phyloP scores from a whole-genome alignment of 345 rosid species.

The Erysimum cheiranthoides region DNA sequence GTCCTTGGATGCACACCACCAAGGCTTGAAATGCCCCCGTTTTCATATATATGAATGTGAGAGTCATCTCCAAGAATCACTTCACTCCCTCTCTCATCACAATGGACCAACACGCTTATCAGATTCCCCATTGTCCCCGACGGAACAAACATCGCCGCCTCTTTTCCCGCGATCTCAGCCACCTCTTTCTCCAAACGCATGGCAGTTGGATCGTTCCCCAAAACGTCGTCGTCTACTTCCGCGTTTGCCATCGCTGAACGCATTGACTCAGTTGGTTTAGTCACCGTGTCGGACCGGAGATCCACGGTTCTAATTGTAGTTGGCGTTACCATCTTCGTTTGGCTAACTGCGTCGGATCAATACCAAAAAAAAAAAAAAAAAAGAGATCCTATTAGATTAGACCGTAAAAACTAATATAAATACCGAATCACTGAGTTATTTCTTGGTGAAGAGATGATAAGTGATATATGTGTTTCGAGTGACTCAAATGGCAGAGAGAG shows the following conservation, averaged over 20 bases:
- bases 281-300: slow-evolving; percentile 94
- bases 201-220: slow-evolving; percentile 74
- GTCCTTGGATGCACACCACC: slow-evolving; percentile 93
- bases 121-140: slow-evolving; percentile 98
- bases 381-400: neutral
- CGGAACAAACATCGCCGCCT: slow-evolving; percentile 86
- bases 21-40: slow-evolving; percentile 84
- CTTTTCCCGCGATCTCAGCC: slow-evolving; percentile 79
- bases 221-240: slow-evolving; percentile 91
- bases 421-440: neutral
- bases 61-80: slow-evolving; percentile 86
- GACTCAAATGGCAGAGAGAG: slow-evolving; percentile 4
- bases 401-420: slow-evolving; percentile 1
- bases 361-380: neutral
- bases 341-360: neutral
- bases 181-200: slow-evolving; percentile 67
- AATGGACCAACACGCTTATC: slow-evolving; percentile 87
- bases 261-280: slow-evolving; percentile 88
- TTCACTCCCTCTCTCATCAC: slow-evolving; percentile 91
- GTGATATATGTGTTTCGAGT: slow-evolving; percentile 10
- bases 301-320: slow-evolving; percentile 71
- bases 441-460: slow-evolving; percentile 23
- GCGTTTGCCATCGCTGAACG: slow-evolving; percentile 89
- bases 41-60: slow-evolving; percentile 82
- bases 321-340: slow-evolving; percentile 36